A percentile compares a stretch with the other conserved stretches of the same genome.
These are phyloP conservation scores for Triticum dicoccoides DNA, from an alignment of 176 grass and related monocot genomes.

Conservation along the genomic window DNA sequence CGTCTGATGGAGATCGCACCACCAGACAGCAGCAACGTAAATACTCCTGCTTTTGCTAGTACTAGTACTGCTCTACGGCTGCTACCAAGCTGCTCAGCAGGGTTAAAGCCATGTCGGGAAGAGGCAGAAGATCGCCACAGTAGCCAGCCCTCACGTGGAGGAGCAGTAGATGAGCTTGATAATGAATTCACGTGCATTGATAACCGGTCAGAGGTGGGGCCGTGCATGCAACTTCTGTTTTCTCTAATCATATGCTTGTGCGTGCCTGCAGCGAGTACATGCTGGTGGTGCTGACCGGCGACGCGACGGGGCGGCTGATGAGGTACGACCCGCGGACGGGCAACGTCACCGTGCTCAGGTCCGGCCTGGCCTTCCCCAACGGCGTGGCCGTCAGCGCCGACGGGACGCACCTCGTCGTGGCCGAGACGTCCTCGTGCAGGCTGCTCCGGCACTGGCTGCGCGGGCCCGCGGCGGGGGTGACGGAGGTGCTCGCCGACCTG, in stretches of 20 bases:
- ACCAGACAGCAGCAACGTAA: not conserved
- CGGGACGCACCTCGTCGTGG: slow-evolving; percentile 53
- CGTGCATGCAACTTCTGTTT: not conserved
- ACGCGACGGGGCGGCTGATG: slow-evolving; percentile 68
- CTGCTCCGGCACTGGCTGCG: slow-evolving; percentile 68
- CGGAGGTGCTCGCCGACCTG: slow-evolving; percentile 53
- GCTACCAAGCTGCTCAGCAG: not conserved
- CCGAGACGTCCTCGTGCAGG: slow-evolving; percentile 51
- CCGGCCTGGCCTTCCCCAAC: slow-evolving; percentile 66
- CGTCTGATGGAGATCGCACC: not conserved
- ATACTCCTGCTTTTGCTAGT: not conserved
- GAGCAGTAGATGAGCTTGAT: not conserved
- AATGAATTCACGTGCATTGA: not conserved
- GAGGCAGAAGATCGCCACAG: not conserved
- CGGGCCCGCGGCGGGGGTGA: slow-evolving; percentile 34
- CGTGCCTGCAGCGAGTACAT: slow-evolving; percentile 52
- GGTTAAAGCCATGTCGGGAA: not conserved
- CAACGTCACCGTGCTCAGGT: slow-evolving; percentile 44
- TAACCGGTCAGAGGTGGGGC: not conserved
- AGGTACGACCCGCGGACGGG: slow-evolving; percentile 48
- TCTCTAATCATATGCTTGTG: too few species aligned
- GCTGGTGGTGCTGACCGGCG: slow-evolving; percentile 40
- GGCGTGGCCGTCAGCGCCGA: slow-evolving; percentile 68
- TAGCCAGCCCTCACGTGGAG: not conserved
- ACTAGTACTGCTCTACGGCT: not conserved